phyloP scores from a whole-genome alignment of 805 yeast species.

The Pichia nakasei region DNA sequence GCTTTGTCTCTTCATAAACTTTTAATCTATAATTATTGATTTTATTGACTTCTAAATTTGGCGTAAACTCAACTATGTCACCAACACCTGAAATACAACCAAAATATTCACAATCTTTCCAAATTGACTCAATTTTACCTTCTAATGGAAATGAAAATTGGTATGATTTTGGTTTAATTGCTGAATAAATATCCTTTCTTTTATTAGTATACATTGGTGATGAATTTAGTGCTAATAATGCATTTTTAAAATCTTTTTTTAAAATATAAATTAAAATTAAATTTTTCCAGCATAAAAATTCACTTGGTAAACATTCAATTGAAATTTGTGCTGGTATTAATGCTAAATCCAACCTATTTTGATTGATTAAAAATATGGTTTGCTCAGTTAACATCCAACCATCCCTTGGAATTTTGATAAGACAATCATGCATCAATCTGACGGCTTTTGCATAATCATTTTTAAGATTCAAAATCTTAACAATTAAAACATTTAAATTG shows the following conservation, averaged over 20 bases:
- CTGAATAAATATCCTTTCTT: slow-evolving; percentile 36
- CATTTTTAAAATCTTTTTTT: slow-evolving; percentile 44
- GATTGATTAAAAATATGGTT: slow-evolving; percentile 50
- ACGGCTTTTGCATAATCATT: slow-evolving; percentile 44
- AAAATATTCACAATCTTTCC: slow-evolving; percentile 31
- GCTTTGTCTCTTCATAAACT: slow-evolving; percentile 39
- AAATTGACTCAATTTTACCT: slow-evolving; percentile 41
- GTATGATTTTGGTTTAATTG: slow-evolving; percentile 35
- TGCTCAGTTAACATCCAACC: slow-evolving; percentile 54
- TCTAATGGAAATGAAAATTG: slow-evolving; percentile 45
- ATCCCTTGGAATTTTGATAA: slow-evolving; percentile 40
- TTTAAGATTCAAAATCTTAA: slow-evolving; percentile 31
- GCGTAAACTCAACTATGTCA: slow-evolving; percentile 27
- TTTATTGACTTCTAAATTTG: slow-evolving; percentile 28
- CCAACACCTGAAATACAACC: slow-evolving; percentile 29
- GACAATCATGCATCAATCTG: slow-evolving; percentile 30
- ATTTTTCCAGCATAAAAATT: slow-evolving; percentile 63
- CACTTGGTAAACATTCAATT: slow-evolving; percentile 64
- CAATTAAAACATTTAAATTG: slow-evolving; percentile 30
- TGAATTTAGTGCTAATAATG: slow-evolving; percentile 61
- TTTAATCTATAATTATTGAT: slow-evolving; percentile 41
- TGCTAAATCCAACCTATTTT: slow-evolving; percentile 48
- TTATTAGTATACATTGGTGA: slow-evolving; percentile 56
- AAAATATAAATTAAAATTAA: slow-evolving; percentile 54
- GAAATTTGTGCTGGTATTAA: slow-evolving; percentile 49